phyloP scores from a whole-genome alignment of 2,329 filamentous ascomycete genomes.

The Colletotrichum viniferum region DNA sequence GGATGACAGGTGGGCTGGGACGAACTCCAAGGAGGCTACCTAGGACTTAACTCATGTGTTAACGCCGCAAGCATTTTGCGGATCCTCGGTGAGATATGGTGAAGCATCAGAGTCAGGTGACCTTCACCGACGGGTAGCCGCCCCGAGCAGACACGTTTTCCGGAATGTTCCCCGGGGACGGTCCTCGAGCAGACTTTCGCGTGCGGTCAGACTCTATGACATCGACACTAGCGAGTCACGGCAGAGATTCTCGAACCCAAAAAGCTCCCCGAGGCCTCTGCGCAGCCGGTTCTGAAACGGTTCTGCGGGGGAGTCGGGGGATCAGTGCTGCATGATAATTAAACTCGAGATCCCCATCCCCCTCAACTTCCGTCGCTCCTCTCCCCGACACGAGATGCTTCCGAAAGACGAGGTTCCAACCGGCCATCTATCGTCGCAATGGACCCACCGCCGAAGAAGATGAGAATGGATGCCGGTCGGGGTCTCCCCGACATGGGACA shows the following conservation, averaged over 20 bases:
- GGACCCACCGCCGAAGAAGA: slow-evolving; percentile 19
- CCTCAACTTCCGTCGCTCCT: not conserved
- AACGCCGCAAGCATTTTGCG: not conserved
- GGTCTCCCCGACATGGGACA: slow-evolving; percentile 16
- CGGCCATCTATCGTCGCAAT: slow-evolving; percentile 2
- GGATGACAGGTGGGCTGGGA: not conserved
- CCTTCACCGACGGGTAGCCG: not conserved
- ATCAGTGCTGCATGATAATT: slow-evolving; percentile 12
- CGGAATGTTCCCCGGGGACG: not conserved
- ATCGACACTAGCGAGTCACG: not conserved
- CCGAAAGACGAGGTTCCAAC: not conserved
- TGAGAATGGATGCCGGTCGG: slow-evolving; percentile 20
- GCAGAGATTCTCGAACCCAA: not conserved
- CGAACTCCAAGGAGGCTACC: not conserved
- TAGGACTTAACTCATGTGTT: not conserved
- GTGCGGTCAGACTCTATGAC: slow-evolving; percentile 3
- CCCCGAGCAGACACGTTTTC: not conserved
- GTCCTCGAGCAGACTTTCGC: not conserved
- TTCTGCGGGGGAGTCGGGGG: slow-evolving; percentile 1
- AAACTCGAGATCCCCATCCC: slow-evolving; percentile 4
- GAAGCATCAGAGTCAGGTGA: not conserved
- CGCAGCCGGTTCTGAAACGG: slow-evolving; percentile 12
- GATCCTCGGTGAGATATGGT: not conserved
- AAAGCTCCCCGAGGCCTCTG: slow-evolving; percentile 4
- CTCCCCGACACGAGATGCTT: slow-evolving; percentile 16